These are phyloP conservation scores for Starmerella kuoi DNA, from an alignment of 805 yeast genomes.

Conservation along the genomic window DNA sequence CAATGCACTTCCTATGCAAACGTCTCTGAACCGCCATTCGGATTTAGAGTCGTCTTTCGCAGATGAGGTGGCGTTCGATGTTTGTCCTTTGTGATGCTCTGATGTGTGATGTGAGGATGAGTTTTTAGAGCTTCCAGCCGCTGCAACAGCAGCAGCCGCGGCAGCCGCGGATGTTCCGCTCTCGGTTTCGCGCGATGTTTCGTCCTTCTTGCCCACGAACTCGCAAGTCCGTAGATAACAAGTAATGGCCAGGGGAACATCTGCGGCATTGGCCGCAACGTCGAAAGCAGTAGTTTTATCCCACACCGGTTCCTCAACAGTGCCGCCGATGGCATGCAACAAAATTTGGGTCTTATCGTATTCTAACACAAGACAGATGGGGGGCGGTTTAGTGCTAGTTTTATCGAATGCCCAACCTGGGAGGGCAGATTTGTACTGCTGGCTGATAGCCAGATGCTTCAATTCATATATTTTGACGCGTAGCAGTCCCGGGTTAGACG, in stretches of 20 bases:
- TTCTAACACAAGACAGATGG: slow-evolving; percentile 78
- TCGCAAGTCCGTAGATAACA: slow-evolving; percentile 55
- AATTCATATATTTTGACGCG: slow-evolving; percentile 38
- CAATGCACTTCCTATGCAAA: slow-evolving; percentile 17
- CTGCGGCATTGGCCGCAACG: slow-evolving; percentile 42
- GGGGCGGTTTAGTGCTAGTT: slow-evolving; percentile 42
- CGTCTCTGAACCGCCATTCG: slow-evolving; percentile 41
- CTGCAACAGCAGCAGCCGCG: slow-evolving; percentile 18
- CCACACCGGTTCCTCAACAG: slow-evolving; percentile 67
- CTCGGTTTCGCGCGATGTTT: neutral
- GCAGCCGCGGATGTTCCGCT: slow-evolving; percentile 34
- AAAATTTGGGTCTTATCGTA: slow-evolving; percentile 89
- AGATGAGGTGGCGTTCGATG: slow-evolving; percentile 30
- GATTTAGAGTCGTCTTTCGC: slow-evolving; percentile 55
- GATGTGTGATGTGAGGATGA: neutral
- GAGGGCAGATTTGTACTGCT: slow-evolving; percentile 34
- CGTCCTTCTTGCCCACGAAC: slow-evolving; percentile 28
- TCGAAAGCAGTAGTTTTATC: slow-evolving; percentile 87
- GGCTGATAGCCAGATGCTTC: slow-evolving; percentile 28
- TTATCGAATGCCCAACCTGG: slow-evolving; percentile 29
- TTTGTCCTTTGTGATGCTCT: neutral
- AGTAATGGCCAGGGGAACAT: slow-evolving; percentile 56
- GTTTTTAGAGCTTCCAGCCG: neutral
- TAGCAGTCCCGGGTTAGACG: slow-evolving; percentile 32
- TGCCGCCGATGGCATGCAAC: slow-evolving; percentile 75